A percentile compares a stretch with the other conserved stretches of the same genome.
Evolutionary conservation across 768 basidiomycete genomes (phyloP).

Genomic region (Suillus plorans): DNA sequence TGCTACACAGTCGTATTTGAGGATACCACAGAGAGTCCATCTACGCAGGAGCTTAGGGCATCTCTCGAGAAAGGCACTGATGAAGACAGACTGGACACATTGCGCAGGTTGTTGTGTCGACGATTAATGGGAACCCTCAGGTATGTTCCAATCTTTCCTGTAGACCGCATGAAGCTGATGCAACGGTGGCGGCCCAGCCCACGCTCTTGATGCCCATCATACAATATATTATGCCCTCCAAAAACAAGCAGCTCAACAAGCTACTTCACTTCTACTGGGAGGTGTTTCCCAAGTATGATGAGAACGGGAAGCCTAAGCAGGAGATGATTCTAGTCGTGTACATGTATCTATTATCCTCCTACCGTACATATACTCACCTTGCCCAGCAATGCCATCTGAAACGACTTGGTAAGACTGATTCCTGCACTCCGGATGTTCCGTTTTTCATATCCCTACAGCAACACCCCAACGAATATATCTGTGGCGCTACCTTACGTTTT

Average conservation of each 20-base stretch:
- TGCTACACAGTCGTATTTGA: neutral
- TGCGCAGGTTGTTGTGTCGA: too few species aligned
- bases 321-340: constrained; percentile 94
- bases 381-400: constrained; percentile 64
- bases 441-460: neutral
- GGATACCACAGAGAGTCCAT: neutral
- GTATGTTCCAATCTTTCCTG: too few species aligned
- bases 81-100: neutral
- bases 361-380: constrained; percentile 12
- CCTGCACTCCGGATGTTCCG: neutral
- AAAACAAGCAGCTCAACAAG: constrained; percentile 94
- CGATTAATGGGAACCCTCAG: too few species aligned
- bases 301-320: constrained; percentile 96
- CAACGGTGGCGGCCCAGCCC: neutral
- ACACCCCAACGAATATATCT: neutral
- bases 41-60: neutral
- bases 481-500: constrained; percentile 28
- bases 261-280: constrained; percentile 96
- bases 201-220: neutral
- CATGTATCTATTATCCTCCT: constrained; percentile 33
- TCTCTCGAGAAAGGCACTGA: neutral
- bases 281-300: constrained; percentile 97
- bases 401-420: neutral
- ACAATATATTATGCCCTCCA: constrained; percentile 52
- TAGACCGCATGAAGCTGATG: too few species aligned